These are phyloP conservation scores for Closterium sp. DNA, from an alignment of 139 green algal species.

Conservation along the genomic window DNA sequence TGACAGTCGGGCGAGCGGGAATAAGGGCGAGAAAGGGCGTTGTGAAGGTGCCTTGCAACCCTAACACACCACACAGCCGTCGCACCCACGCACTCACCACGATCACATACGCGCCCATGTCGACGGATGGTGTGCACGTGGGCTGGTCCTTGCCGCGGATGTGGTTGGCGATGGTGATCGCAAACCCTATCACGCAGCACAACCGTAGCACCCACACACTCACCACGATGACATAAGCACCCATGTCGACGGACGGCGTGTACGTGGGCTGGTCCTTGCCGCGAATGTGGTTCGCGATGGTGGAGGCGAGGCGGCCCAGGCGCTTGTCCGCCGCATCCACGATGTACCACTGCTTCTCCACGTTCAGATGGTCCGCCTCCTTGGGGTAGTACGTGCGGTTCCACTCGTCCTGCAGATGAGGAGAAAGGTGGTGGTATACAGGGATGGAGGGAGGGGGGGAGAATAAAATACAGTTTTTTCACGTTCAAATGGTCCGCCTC, in stretches of 20 bases:
- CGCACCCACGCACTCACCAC: slow-evolving; percentile 64
- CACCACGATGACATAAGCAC: slow-evolving; percentile 91
- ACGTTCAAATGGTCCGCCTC: slow-evolving; percentile 69
- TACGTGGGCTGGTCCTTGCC: slow-evolving; percentile 88
- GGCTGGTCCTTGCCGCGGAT: slow-evolving; percentile 89
- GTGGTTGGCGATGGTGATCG: slow-evolving; percentile 76
- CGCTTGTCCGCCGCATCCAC: slow-evolving; percentile 84
- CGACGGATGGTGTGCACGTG: slow-evolving; percentile 87
- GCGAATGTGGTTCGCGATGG: slow-evolving; percentile 85
- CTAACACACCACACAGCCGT: too few species aligned
- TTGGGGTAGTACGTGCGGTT: slow-evolving; percentile 98
- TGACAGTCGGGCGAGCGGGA: too few species aligned
- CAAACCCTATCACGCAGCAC: too few species aligned
- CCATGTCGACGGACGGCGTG: slow-evolving; percentile 94
- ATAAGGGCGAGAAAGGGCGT: too few species aligned
- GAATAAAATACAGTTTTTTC: slow-evolving; percentile 85
- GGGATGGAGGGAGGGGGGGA: neutral
- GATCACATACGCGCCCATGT: slow-evolving; percentile 95
- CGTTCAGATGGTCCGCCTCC: slow-evolving; percentile 68
- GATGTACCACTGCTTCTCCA: slow-evolving; percentile 87
- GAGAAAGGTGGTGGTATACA: too few species aligned
- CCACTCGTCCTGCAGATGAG: slow-evolving; percentile 65
- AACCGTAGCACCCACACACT: neutral
- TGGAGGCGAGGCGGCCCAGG: slow-evolving; percentile 84
- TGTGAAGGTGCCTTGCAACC: too few species aligned